Percentiles rank a stretch among this genome's conserved stretches.
Evolutionary conservation across 208 protist genomes (phyloP).

Genomic region (Perkinsela sp.): DNA sequence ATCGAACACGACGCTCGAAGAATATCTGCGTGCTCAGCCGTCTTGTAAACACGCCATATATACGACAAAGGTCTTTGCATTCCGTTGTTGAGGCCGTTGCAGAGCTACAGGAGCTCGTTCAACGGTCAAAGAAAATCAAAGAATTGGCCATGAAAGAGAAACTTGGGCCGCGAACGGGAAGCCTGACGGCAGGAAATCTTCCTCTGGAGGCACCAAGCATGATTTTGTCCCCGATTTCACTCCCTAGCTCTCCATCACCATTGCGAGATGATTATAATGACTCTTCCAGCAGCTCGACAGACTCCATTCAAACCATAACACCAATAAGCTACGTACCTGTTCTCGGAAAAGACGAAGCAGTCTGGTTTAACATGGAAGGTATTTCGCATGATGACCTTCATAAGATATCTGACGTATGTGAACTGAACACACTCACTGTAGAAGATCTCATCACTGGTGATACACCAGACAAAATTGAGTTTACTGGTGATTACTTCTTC

Average conservation of each 20-base stretch:
- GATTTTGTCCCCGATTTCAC: background rate
- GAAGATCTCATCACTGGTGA: slow-evolving; percentile 1
- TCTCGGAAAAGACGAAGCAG: background rate
- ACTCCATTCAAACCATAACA: background rate
- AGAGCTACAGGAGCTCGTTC: background rate
- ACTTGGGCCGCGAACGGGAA: background rate
- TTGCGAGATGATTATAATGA: background rate
- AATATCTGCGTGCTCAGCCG: background rate
- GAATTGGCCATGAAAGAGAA: background rate
- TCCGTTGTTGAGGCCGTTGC: slow-evolving; percentile 1
- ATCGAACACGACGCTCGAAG: background rate
- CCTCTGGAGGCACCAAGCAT: background rate
- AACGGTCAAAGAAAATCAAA: background rate
- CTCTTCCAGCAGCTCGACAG: background rate
- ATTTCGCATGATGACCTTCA: slow-evolving; percentile 1
- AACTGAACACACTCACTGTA: background rate
- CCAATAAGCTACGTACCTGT: background rate
- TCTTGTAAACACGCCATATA: background rate
- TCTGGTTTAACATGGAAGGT: background rate
- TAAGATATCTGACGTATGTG: background rate
- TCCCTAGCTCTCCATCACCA: background rate
- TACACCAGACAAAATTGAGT: background rate
- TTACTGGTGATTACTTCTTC: background rate
- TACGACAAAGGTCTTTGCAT: background rate
- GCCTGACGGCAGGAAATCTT: background rate